Evolutionary conservation across 164 flowering plant species (phyloP), one percentile per base, ranked within the genome.

Genomic region (Brasenia schreberi): DNA sequence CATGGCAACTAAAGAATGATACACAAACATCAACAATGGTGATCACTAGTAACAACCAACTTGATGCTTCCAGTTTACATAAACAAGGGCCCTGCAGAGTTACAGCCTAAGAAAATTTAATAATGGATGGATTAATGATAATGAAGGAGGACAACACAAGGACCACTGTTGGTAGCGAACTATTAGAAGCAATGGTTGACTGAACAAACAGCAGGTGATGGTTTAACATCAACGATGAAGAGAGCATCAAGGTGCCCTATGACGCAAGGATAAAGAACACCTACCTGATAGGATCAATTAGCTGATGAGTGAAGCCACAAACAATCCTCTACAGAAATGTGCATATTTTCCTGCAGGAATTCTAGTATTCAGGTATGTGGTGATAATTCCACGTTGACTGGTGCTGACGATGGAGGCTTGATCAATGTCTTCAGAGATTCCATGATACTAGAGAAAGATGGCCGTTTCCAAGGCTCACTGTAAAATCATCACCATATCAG

Each of bases 401-500:
- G 76, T 68, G 77, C 85, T 72, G 88, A 73, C 5, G 77, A 61
- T 9, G 86, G 70, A 45, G 84, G 66, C 74, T 87, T 87, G 33
- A 82, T 82, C 76, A 89, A 64, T 19, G 84, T 74, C 72, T 71
- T 85, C 82, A 91, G 72, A 19, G 78, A 68, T 45, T 86, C 92
- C 97, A 91, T 86, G 70, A 91, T 81, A 65, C 66, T 79, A 56
- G 83, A 68, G 70, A 91, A 91, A 42, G 96, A 87, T 19, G 97
- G 97, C 6, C 97, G 87, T 65, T 81, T 83, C 93, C 92, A 84
- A 4, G 97, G 88, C 65, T 91, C 96, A 68, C 97, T 91, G 88
- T 78, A 11, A 56, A 64, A 59, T 60, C 63, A 60, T 1, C 11
- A 60, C 63, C 27, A 18, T n/a, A 60, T 19, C 9, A 19, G 63